Base-by-base conservation (phyloP, 805 yeast species). In the Schwanniomyces occidentalis region DNA sequence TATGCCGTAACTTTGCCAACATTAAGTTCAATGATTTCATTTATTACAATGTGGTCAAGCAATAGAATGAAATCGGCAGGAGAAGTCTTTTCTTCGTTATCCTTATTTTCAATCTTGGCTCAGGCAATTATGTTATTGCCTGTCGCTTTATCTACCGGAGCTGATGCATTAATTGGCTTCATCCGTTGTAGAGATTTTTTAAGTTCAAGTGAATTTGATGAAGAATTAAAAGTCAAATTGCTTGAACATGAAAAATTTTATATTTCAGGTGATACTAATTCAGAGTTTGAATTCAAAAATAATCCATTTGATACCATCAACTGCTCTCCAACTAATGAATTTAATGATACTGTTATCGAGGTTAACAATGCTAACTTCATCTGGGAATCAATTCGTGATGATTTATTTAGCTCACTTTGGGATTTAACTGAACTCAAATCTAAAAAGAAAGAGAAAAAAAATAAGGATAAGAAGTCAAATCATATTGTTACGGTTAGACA, bases 21-120 rank as follows among this genome's bases (percentile, higher is more conserved):
- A 4, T 49, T 69, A 32, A 58, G 69, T 17, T 69, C 75, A 6
- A 67, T 69, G 73, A 51, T 65, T 25, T 57, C 73, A n/a, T 69
- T 67, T 38, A 61, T 67, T 5, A 61, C 69, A 7, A 52, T 69
- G 63, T 68, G 70, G 69, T 61, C 74, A 22, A 67, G 77, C 4
- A 67, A 71, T 36, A 56, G 49, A 16, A 51, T 53, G 50, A 57
- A 48, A 37, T 45, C 61, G 20, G 60, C 72, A 6, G 71, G 65
- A 16, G 53, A 54, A 30, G 66, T 68, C n/a, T 69, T 69, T 38
- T 58, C 72, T 6, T 63, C 73, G 1, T 57, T 69, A 40, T 59
- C 69, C 3, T 61, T 69, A 38, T 69, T 63, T 38, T 50, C 65
- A 26, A 66, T 66, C 27, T 61, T 69, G 48, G 69, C 73, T 8